Evolutionary conservation across 2,329 filamentous ascomycete genomes (phyloP).

Genomic region (Biscogniauxia marginata): DNA sequence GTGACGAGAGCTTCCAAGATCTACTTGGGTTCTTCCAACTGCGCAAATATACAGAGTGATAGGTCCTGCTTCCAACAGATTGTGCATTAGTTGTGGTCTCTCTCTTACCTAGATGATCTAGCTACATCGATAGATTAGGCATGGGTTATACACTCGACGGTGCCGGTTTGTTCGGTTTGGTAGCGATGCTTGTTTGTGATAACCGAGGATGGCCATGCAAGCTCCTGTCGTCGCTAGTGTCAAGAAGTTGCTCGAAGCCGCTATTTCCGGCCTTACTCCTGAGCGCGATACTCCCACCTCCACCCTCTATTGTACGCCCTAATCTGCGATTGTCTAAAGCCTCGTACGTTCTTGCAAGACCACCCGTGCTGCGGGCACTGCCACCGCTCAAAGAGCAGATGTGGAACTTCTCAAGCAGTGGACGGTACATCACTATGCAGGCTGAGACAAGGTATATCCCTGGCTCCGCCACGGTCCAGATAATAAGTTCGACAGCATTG

Average conservation of each 20-base stretch:
- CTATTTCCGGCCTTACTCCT: neutral
- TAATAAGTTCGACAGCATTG: slow-evolving; percentile 15
- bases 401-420: slow-evolving; percentile 18
- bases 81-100: neutral
- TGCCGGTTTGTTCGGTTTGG: neutral
- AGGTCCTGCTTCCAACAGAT: neutral
- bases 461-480: slow-evolving; percentile 27
- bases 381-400: neutral
- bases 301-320: neutral
- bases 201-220: neutral
- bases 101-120: neutral
- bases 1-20: neutral
- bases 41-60: neutral
- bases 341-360: neutral
- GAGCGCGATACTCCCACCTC: neutral
- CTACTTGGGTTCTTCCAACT: neutral
- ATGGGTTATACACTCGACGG: neutral
- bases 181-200: neutral
- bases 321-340: neutral
- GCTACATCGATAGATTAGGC: neutral
- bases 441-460: slow-evolving; percentile 29
- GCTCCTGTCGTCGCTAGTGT: neutral
- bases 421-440: slow-evolving; percentile 28
- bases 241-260: neutral
- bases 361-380: neutral